Conservation (phyloP, 2,329 filamentous ascomycete genomes). For the Cladosporium oxysporum region DNA sequence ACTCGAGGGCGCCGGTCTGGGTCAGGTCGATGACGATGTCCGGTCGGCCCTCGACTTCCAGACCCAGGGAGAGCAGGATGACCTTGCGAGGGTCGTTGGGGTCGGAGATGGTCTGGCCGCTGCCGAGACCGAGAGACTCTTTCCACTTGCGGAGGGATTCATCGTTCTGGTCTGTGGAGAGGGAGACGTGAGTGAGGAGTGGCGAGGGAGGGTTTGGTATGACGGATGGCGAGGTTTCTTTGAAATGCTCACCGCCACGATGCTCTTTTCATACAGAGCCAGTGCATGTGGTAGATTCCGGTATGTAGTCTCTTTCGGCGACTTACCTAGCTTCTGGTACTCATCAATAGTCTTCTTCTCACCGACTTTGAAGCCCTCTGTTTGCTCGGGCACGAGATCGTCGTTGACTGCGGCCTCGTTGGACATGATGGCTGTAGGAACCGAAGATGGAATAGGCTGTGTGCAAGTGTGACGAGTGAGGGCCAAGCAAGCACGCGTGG, state of each 20-base stretch:
- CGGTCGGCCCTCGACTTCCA: constrained; percentile 76
- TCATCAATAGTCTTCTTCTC: constrained; percentile 98
- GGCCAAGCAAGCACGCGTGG: background rate
- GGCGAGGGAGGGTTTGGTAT: constrained; percentile 37
- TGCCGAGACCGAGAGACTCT: constrained; percentile 84
- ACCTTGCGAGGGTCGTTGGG: constrained; percentile 80
- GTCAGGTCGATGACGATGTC: constrained; percentile 90
- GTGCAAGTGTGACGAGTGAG: background rate
- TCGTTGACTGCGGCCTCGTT: constrained; percentile 15
- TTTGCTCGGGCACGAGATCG: constrained; percentile 43
- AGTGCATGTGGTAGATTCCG: background rate
- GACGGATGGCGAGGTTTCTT: background rate
- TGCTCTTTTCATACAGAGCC: background rate
- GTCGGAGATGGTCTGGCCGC: constrained; percentile 53
- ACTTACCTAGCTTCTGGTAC: constrained; percentile 76
- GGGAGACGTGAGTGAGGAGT: constrained; percentile 16
- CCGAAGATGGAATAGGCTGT: background rate
- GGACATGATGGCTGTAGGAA: constrained; percentile 7
- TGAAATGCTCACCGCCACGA: background rate
- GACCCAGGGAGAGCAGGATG: constrained; percentile 87
- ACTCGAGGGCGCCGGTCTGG: constrained; percentile 68
- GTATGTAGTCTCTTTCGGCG: background rate
- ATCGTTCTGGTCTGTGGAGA: constrained; percentile 65
- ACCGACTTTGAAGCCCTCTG: constrained; percentile 95
- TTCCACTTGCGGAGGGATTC: constrained; percentile 98